These are phyloP conservation scores for Pythium brachiatum DNA, from an alignment of 352 stramenopile genomes.

Conservation along the genomic window DNA sequence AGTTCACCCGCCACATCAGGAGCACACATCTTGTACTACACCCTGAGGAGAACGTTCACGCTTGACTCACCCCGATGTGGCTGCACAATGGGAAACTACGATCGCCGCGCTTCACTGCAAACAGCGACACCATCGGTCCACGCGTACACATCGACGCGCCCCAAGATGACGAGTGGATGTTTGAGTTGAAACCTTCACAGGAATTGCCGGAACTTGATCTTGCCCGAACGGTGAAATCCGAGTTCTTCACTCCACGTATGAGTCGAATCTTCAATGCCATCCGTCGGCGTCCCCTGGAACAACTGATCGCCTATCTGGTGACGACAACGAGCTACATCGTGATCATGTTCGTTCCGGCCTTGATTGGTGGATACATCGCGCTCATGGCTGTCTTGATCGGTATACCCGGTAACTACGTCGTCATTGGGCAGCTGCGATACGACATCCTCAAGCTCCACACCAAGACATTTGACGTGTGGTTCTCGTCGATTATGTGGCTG, in stretches of 20 bases:
- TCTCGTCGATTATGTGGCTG: conserved; percentile 12
- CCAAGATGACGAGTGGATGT: conserved; percentile 15
- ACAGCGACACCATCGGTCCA: neutral
- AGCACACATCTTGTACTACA: too few species aligned
- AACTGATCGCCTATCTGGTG: conserved; percentile 3
- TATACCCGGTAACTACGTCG: conserved; percentile 2
- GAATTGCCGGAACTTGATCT: conserved; percentile 18
- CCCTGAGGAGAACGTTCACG: too few species aligned
- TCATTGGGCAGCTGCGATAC: conserved; percentile 14
- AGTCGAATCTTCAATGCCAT: neutral
- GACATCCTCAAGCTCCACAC: conserved; percentile 17
- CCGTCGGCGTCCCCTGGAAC: neutral
- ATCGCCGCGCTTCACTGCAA: neutral
- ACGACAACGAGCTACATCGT: conserved; percentile 9
- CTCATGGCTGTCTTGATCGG: conserved; percentile 7
- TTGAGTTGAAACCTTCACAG: conserved; percentile 13
- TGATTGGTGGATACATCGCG: conserved; percentile 10
- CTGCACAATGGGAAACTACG: neutral
- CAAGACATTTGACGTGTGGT: conserved; percentile 22
- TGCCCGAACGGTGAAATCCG: conserved; percentile 14
- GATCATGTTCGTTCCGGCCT: neutral
- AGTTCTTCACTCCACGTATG: conserved; percentile 15
- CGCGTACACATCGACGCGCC: neutral
- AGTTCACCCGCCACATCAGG: too few species aligned
- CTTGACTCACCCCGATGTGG: neutral